These are phyloP conservation scores for Coemansia sp. DNA, from an alignment of 192 early-diverging fungal genomes.

Conservation along the genomic window DNA sequence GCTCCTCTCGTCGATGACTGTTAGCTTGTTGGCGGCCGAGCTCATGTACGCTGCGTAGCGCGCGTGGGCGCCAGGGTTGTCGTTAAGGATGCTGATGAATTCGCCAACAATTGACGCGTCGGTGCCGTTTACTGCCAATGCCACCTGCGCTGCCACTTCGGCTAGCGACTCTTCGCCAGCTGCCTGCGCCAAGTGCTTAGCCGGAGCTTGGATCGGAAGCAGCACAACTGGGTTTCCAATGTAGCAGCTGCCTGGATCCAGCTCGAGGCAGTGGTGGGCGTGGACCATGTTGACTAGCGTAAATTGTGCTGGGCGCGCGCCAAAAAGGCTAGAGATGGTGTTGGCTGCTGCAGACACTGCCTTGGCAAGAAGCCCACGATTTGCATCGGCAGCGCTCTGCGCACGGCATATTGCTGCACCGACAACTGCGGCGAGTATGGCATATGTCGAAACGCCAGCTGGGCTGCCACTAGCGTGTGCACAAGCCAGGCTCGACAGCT, in stretches of 20 bases:
- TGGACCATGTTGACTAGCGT: constrained; percentile 29
- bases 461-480: neutral
- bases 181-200: neutral
- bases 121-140: constrained; percentile 2
- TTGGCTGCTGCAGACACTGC: neutral
- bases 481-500: constrained; percentile 7
- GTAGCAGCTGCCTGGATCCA: constrained; percentile 7
- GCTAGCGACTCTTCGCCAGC: constrained; percentile 7
- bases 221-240: constrained; percentile 32
- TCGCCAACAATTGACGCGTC: constrained; percentile 9
- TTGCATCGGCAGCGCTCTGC: neutral
- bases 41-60: constrained; percentile 12
- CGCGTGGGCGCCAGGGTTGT: constrained; percentile 12
- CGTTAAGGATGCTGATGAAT: constrained; percentile 17
- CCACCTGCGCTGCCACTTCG: neutral
- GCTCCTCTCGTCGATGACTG: constrained; percentile 27
- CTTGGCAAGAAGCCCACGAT: neutral
- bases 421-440: constrained; percentile 29
- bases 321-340: neutral
- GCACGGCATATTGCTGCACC: constrained; percentile 18
- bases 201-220: neutral
- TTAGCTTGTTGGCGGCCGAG: constrained; percentile 1
- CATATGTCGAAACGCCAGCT: constrained; percentile 11
- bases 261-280: constrained; percentile 9
- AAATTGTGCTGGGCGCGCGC: neutral